Percentiles rank a stretch among this genome's conserved stretches.
Conservation (phyloP, 2,329 filamentous ascomycete genomes). For the Paecilomyces sp. region DNA sequence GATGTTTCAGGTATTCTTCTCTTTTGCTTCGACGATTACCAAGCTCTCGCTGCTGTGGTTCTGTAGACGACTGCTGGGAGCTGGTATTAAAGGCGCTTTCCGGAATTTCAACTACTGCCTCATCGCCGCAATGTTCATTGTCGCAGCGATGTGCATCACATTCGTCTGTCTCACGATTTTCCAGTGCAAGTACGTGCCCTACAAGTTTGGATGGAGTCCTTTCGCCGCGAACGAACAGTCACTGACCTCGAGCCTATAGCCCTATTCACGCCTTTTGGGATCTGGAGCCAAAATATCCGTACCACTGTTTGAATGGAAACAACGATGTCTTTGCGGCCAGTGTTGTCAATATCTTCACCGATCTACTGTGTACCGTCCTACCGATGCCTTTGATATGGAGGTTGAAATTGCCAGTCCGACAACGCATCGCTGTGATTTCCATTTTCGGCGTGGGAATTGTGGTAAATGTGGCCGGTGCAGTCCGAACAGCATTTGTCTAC, state of each 20-base stretch:
- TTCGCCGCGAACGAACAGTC: not conserved
- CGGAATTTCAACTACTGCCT: conserved; percentile 17
- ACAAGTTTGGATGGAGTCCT: not conserved
- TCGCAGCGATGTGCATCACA: conserved; percentile 19
- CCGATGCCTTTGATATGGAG: conserved; percentile 36
- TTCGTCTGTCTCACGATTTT: conserved; percentile 31
- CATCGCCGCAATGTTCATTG: conserved; percentile 22
- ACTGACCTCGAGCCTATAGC: conserved; percentile 11
- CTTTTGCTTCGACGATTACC: conserved; percentile 13
- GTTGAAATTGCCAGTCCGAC: conserved; percentile 26
- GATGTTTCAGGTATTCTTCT: conserved; percentile 20
- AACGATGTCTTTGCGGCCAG: conserved; percentile 26
- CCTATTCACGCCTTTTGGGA: conserved; percentile 29
- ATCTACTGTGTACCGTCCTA: conserved; percentile 16
- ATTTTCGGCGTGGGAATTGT: conserved; percentile 31
- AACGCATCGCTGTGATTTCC: conserved; percentile 29
- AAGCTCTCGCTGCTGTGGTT: conserved; percentile 34
- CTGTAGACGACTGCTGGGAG: conserved; percentile 24
- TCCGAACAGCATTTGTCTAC: conserved; percentile 29
- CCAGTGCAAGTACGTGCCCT: conserved; percentile 33
- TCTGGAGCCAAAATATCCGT: conserved; percentile 14
- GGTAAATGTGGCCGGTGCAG: conserved; percentile 26
- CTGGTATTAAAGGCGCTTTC: conserved; percentile 20
- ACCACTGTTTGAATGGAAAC: conserved; percentile 21
- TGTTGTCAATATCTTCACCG: conserved; percentile 21